Conservation (phyloP, 805 yeast genomes). For the Schwanniomyces polymorphus region DNA sequence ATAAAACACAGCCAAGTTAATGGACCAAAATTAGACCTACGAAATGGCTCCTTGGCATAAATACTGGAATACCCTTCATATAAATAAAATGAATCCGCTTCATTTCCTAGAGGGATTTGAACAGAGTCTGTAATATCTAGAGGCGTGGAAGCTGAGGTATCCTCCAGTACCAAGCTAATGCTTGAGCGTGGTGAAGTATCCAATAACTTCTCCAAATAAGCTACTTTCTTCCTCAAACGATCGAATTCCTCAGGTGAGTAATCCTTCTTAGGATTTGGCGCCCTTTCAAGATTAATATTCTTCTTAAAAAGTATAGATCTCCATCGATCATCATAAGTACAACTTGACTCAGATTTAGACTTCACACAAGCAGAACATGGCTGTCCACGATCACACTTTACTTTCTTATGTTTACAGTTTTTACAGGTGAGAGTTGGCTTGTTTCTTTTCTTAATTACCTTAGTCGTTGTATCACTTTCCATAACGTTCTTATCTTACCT, state of each 20-base stretch:
- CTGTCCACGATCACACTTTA: slow-evolving; percentile 34
- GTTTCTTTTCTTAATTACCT: slow-evolving; percentile 16
- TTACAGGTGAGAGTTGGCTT: slow-evolving; percentile 33
- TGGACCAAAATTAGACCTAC: slow-evolving; percentile 47
- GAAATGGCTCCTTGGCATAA: slow-evolving; percentile 26
- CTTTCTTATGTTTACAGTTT: slow-evolving; percentile 36
- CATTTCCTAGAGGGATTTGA: slow-evolving; percentile 1
- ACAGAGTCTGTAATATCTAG: not conserved
- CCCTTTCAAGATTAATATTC: slow-evolving; percentile 18
- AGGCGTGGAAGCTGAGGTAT: not conserved
- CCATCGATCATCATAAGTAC: slow-evolving; percentile 9
- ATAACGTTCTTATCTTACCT: not conserved
- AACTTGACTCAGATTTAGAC: slow-evolving; percentile 17
- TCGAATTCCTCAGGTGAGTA: slow-evolving; percentile 14
- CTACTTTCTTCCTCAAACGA: slow-evolving; percentile 15
- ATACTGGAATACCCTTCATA: slow-evolving; percentile 42
- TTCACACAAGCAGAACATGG: slow-evolving; percentile 38
- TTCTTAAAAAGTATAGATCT: slow-evolving; percentile 10
- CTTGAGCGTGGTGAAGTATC: not conserved
- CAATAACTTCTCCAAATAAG: slow-evolving; percentile 12
- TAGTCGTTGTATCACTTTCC: not conserved
- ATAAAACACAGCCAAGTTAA: slow-evolving; percentile 43
- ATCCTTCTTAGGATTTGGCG: not conserved
- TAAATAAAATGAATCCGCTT: slow-evolving; percentile 34
- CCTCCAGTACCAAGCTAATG: not conserved